Percentiles rank a stretch among this genome's conserved stretches.
phyloP scores from a whole-genome alignment of 306 rosid species.

The Cicer bijugum region DNA sequence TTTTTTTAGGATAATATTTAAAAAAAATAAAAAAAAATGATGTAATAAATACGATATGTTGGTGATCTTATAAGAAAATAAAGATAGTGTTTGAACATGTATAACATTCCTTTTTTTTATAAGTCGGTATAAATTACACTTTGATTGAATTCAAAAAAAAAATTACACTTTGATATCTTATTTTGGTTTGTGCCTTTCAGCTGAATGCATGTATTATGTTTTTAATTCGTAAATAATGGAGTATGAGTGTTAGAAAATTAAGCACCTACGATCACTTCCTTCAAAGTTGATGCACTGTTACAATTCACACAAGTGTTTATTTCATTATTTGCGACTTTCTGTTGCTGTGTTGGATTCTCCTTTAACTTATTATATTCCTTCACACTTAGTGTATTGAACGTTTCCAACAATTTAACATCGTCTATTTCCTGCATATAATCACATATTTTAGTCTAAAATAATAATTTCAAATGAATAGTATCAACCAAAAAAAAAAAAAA shows the following conservation, averaged over 20 bases:
- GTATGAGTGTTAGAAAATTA: neutral
- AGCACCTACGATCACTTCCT: slow-evolving; percentile 41
- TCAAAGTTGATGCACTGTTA: slow-evolving; percentile 39
- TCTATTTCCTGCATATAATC: slow-evolving; percentile 50
- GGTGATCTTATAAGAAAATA: no score
- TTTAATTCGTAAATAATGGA: no score
- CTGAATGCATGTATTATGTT: no score
- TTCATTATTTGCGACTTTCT: slow-evolving; percentile 35
- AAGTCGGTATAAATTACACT: no score
- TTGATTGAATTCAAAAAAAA: no score
- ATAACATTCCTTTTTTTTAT: no score
- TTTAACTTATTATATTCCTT: slow-evolving; percentile 37
- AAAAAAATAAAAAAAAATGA: no score
- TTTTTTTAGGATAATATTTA: neutral
- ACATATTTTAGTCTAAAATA: slow-evolving; percentile 1
- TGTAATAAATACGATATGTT: no score
- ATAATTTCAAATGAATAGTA: slow-evolving; percentile 20
- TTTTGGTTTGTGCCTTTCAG: no score
- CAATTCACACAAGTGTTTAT: slow-evolving; percentile 35
- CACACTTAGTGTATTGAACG: slow-evolving; percentile 34
- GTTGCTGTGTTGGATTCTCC: slow-evolving; percentile 25
- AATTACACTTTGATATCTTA: no score
- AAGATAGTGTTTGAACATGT: no score
- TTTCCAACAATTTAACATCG: slow-evolving; percentile 41
- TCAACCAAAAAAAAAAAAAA: neutral